Evolutionary conservation across 257 asterid species (phyloP).

Genomic region (Nicotiana obtusifolia): DNA sequence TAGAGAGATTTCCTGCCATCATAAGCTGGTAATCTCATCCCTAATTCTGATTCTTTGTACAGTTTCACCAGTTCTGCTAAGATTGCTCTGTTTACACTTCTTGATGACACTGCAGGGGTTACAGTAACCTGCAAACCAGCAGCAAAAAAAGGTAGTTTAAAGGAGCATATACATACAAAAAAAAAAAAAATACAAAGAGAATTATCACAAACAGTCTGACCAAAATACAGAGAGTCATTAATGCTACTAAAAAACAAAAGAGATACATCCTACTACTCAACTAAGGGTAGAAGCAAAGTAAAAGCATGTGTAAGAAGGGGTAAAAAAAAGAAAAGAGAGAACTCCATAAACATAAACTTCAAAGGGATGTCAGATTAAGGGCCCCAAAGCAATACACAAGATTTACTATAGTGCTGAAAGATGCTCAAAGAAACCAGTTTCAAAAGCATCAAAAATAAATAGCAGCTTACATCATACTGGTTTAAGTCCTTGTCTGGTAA

Average conservation of each 20-base stretch:
- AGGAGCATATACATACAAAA: background rate
- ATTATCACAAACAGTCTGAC: slow-evolving; percentile 25
- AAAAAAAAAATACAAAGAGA: slow-evolving; percentile 10
- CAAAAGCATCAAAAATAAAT: background rate
- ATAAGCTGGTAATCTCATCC: slow-evolving; percentile 91
- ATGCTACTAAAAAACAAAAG: slow-evolving; percentile 30
- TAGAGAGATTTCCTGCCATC: slow-evolving; percentile 92
- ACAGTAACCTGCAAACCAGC: slow-evolving; percentile 62
- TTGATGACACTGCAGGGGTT: slow-evolving; percentile 88
- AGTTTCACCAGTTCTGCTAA: slow-evolving; percentile 79
- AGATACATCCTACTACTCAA: slow-evolving; percentile 20
- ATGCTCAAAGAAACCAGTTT: slow-evolving; percentile 10
- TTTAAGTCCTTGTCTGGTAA: slow-evolving; percentile 90
- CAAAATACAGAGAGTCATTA: slow-evolving; percentile 32
- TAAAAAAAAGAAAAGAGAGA: slow-evolving; percentile 18
- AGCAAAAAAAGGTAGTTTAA: slow-evolving; percentile 12
- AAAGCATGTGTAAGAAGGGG: slow-evolving; percentile 26
- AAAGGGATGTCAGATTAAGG: slow-evolving; percentile 44
- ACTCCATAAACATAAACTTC: slow-evolving; percentile 9
- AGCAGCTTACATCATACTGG: slow-evolving; percentile 87
- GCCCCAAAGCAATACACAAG: slow-evolving; percentile 30
- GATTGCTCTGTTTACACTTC: slow-evolving; percentile 72
- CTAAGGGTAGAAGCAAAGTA: slow-evolving; percentile 26
- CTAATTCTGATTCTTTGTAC: slow-evolving; percentile 81
- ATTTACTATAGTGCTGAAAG: slow-evolving; percentile 14